These are phyloP conservation scores for Fusarium ramigenum DNA, from an alignment of 2,329 filamentous ascomycete genomes.

Conservation along the genomic window DNA sequence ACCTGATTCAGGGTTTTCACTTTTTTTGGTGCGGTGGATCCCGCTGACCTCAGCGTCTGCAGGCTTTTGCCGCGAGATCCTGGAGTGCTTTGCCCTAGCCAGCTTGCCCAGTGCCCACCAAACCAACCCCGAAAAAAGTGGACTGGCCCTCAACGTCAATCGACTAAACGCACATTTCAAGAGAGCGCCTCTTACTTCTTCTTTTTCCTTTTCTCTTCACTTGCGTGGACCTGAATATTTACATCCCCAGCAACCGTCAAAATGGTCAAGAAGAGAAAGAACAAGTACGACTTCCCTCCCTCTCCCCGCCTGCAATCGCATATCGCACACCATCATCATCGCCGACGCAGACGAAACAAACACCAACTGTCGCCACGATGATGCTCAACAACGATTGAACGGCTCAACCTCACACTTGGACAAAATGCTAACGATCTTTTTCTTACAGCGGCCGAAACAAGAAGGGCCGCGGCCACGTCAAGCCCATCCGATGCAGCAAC, in stretches of 20 bases:
- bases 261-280: constrained; percentile 79
- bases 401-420: neutral
- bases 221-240: constrained; percentile 48
- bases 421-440: constrained; percentile 29
- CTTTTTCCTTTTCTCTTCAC: constrained; percentile 30
- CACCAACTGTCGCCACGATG: neutral
- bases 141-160: constrained; percentile 37
- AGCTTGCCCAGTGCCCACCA: constrained; percentile 2
- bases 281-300: constrained; percentile 62
- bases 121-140: constrained; percentile 23
- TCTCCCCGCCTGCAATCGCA: constrained; percentile 26
- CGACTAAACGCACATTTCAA: constrained; percentile 45
- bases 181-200: constrained; percentile 43
- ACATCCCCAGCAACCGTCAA: constrained; percentile 62
- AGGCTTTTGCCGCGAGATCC: neutral
- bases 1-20: constrained; percentile 46
- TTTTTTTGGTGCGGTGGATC: neutral
- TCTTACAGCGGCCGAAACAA: constrained; percentile 90
- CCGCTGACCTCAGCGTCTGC: neutral
- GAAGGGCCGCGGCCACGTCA: constrained; percentile 99
- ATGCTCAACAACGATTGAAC: constrained; percentile 21
- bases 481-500: constrained; percentile 89
- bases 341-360: constrained; percentile 31
- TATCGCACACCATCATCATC: constrained; percentile 26
- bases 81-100: constrained; percentile 33